Evolutionary conservation across 1,284 basidiomycete species (phyloP), one percentile per base, ranked within the genome.

Genomic region (Irpex rosettiformis): DNA sequence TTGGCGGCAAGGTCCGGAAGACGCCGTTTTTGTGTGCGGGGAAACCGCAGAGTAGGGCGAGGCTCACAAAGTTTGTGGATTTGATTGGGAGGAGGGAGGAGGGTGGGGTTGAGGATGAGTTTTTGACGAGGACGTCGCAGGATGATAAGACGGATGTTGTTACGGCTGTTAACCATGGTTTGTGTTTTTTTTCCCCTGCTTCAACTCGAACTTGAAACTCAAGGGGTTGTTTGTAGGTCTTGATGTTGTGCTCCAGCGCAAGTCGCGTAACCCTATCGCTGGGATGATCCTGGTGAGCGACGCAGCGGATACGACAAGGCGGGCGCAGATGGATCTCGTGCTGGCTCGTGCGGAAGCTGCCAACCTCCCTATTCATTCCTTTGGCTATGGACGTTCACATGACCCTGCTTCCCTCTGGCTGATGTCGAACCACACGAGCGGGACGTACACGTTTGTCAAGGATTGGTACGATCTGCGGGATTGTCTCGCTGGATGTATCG

Each of bases 321-420:
- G 94, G n/a, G 92, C 93, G n/a, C 94, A 98, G 74, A 98, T 99
- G 94, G 95, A 98, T 68, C 83, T 99, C 18, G 94, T 98, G 28
- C 88, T 97, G 61, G 95, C 96, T 45, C 89, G 96, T 47, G 91
- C 95, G 0, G 96, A 99, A 69, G 96, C 96, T 3, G 96, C 93
- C 27, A 95, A 94, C 67, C 87, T 96, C 24, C 95, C 96, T 1
- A 96, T 99, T 57, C 96, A 99, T 73, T 91, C 94, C 1, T 91
- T 99, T 65, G 96, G 96, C 52, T 99, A 96, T 70, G 96, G 96
- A 55, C 92, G 94, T 62, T 91, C 91, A 13, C 96, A 98, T 71
- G 96, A 99, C 72, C 96, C 96, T 4, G 93, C 93, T 2, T 96
- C 94, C n/a, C 83, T 99, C 16, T 99, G 96, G 96, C 86, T 98